These are phyloP conservation scores for Phoma sp. DNA, from an alignment of 2,329 filamentous ascomycete species.

Conservation along the genomic window DNA sequence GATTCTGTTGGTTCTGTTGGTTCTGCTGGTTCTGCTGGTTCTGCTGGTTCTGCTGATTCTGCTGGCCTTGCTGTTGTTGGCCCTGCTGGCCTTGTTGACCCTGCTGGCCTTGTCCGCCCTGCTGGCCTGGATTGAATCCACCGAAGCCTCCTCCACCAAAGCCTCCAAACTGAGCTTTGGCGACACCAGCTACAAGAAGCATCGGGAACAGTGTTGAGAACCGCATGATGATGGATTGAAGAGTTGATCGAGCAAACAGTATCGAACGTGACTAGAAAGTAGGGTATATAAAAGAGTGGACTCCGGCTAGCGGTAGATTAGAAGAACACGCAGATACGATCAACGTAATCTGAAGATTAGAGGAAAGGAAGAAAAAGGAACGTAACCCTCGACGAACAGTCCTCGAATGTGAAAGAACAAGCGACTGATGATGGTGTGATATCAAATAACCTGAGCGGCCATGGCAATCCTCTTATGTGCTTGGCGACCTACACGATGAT, in stretches of 20 bases:
- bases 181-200: slow-evolving; percentile 45
- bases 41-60: slow-evolving; percentile 20
- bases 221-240: slow-evolving; percentile 38
- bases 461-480: slow-evolving; percentile 41
- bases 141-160: slow-evolving; percentile 4
- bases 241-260: background rate
- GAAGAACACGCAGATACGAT: slow-evolving; percentile 48
- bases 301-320: slow-evolving; percentile 49
- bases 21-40: slow-evolving; percentile 17
- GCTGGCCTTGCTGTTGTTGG: slow-evolving; percentile 17
- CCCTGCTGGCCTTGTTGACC: slow-evolving; percentile 2
- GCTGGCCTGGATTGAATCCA: slow-evolving; percentile 6
- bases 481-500: slow-evolving; percentile 42
- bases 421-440: slow-evolving; percentile 42
- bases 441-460: slow-evolving; percentile 37
- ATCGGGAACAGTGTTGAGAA: slow-evolving; percentile 44
- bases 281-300: slow-evolving; percentile 42
- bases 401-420: slow-evolving; percentile 35
- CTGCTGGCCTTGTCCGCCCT: slow-evolving; percentile 7
- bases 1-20: slow-evolving; percentile 23
- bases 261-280: slow-evolving; percentile 25
- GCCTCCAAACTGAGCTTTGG: slow-evolving; percentile 40
- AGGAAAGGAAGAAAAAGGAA: slow-evolving; percentile 50
- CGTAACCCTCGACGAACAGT: slow-evolving; percentile 48
- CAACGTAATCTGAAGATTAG: slow-evolving; percentile 51